Evolutionary conservation across 2,329 filamentous ascomycete genomes (phyloP), one percentile per base, ranked within the genome.

Genomic region (Trichoderma citrinoviride): DNA sequence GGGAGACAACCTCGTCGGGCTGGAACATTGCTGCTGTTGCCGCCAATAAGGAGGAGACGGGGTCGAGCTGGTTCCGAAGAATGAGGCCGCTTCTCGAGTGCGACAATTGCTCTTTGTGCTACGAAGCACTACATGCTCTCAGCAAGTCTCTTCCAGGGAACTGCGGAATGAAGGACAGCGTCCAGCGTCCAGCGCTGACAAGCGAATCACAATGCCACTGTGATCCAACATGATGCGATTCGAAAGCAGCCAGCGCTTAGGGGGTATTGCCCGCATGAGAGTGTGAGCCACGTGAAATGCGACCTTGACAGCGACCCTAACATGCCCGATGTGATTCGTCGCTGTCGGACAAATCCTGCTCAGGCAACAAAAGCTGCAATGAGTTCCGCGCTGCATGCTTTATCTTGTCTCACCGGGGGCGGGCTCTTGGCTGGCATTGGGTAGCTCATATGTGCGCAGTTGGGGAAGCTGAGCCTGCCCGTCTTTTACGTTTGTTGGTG

Each of bases 271-370:
- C 64, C 64, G 64, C 64, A 65, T 65, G 44, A 25, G 33, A 14
- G 25, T 29, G 5, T 19, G 37, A 52, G 37, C 58, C 64, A 65
- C 58, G 64, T 65, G 64, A 65, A 63, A 60, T 33, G 52, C 37
- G 14, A 29, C 43, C 10, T 37, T 62, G 50, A 46, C 25, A 19
- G 23, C 15, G 12, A 33, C 19, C 27, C 25, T 12, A 3, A 37
- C 33, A 58, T 52, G 10, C 23, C 29, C 33, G 19, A 49, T 43
- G 40, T 41, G 52, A 44, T 56, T 57, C 41, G 55, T 23, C 49
- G 29, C 33, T 61, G 41, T 60, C 46, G 41, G 56, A 29, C 56
- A 61, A 65, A 29, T 55, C 14, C 25, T 57, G 43, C 40, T 10
- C 29, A 64, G 33, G 33, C 21, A 43, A 63, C 43, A 27, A 19